Evolutionary conservation across 2,329 filamentous ascomycete genomes (phyloP), one percentile per base, ranked within the genome.

Genomic region (Colletotrichum filicis): DNA sequence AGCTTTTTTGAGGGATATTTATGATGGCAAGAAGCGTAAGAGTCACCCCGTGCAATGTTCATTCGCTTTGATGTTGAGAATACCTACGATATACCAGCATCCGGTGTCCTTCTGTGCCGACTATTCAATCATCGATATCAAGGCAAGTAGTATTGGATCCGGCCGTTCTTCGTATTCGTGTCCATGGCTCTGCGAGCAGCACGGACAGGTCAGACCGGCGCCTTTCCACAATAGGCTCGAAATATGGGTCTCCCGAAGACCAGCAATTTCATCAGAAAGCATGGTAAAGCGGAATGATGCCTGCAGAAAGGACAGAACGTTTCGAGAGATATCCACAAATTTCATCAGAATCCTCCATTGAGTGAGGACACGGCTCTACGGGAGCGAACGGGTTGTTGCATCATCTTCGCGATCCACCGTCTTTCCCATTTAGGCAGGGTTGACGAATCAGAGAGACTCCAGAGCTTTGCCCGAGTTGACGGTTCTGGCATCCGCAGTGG

Each of bases 161-260:
- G 19, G 42, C 16, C 42, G 5, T 5, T 42, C 42, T 57, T 65
- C 62, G 32, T 57, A 65, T 65, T 65, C 62, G 62, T 28, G 30
- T 65, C 30, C 19, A 56, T 5, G 19, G 11, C 7, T 7, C 52
- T 24, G 32, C 2, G 32, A 24, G 22, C 52, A 7, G 22, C 52
- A 28, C 22, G 5, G 22, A 56, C 16, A 16, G 14, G 42, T 16
- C 8, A 5, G 26, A 24, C 32, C 62, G 32, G 24, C 62, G 62
- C 24, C 14, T 65, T 46, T 7, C 52, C 62, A 30, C 16, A 49
- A 22, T 57, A 12, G 35, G 62, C 37, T 26, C 6, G 62, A 57
- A 57, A 65, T 46, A 19, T 14, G 62, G 62, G 52, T 19, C 62
- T 57, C 12, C 28, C n/a, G 14, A 12, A 3, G 14, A 28, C 12